Conservation (phyloP, 352 stramenopile genomes). For the Globisporangium takayamanum region DNA sequence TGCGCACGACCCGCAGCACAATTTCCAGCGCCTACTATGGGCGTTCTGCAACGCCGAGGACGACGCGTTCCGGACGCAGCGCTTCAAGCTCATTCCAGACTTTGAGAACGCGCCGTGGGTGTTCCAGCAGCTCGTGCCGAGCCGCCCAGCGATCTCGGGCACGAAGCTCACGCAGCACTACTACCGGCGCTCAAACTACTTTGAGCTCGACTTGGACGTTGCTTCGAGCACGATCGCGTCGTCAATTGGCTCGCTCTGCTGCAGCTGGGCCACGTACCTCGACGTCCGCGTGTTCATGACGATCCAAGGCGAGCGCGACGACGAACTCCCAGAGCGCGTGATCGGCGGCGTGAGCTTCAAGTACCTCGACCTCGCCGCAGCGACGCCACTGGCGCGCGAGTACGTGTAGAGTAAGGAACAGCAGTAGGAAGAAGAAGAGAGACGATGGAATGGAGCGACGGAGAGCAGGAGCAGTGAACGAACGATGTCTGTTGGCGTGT, state of each 20-base stretch:
- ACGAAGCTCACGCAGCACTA: slow-evolving; percentile 86
- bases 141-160: slow-evolving; percentile 77
- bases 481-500: too few relatives aligned
- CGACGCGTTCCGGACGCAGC: slow-evolving; percentile 51
- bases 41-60: slow-evolving; percentile 42
- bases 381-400: slow-evolving; percentile 19
- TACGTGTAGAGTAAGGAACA: background rate
- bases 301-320: slow-evolving; percentile 56
- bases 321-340: slow-evolving; percentile 73
- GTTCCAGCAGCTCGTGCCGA: slow-evolving; percentile 73
- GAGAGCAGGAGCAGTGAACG: slow-evolving; percentile 13
- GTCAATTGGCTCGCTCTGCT: slow-evolving; percentile 75
- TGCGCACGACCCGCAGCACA: slow-evolving; percentile 16
- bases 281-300: slow-evolving; percentile 79
- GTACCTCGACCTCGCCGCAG: slow-evolving; percentile 55
- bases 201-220: slow-evolving; percentile 86
- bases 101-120: slow-evolving; percentile 82
- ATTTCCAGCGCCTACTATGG: slow-evolving; percentile 56
- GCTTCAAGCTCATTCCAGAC: slow-evolving; percentile 88
- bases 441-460: background rate
- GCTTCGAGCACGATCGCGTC: slow-evolving; percentile 65
- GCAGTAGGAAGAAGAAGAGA: background rate
- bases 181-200: slow-evolving; percentile 71
- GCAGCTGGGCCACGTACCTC: slow-evolving; percentile 66
- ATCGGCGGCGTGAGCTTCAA: slow-evolving; percentile 51